Conservation (phyloP, 2,329 filamentous ascomycete species). For the Chaetomiaceae sp. region DNA sequence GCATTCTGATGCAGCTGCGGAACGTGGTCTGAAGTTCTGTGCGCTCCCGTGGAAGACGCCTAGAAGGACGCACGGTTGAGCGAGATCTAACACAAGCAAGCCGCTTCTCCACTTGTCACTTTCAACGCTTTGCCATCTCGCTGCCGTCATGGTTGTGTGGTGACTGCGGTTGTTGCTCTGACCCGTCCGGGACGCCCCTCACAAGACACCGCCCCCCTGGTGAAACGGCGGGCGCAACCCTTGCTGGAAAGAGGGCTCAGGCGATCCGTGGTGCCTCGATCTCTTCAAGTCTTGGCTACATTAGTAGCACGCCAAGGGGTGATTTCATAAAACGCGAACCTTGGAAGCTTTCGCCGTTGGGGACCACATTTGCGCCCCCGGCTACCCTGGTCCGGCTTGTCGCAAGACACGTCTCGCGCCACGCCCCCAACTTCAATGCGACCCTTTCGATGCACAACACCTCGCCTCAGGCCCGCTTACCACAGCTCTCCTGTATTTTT, state of each 20-base stretch:
- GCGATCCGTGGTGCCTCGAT: slow-evolving; percentile 24
- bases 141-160: slow-evolving; percentile 7
- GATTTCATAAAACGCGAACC: slow-evolving; percentile 18
- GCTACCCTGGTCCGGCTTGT: slow-evolving; percentile 18
- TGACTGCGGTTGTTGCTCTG: slow-evolving; percentile 14
- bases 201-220: slow-evolving; percentile 16
- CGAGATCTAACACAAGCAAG: slow-evolving; percentile 9
- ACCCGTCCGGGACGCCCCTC: slow-evolving; percentile 4
- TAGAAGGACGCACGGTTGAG: slow-evolving; percentile 12
- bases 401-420: slow-evolving; percentile 22
- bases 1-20: background rate
- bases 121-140: slow-evolving; percentile 13
- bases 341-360: slow-evolving; percentile 26
- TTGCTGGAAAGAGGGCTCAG: slow-evolving; percentile 17
- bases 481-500: slow-evolving; percentile 18
- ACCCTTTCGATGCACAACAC: slow-evolving; percentile 27
- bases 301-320: slow-evolving; percentile 21
- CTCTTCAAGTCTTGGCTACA: slow-evolving; percentile 11
- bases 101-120: slow-evolving; percentile 14
- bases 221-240: slow-evolving; percentile 23
- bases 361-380: slow-evolving; percentile 19
- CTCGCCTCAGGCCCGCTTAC: slow-evolving; percentile 23
- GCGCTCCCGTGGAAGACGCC: slow-evolving; percentile 16
- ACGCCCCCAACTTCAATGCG: slow-evolving; percentile 21
- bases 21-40: background rate